Evolutionary conservation across 192 early-diverging fungal genomes (phyloP), one percentile per base, ranked within the genome.

Genomic region (Obelidium mucronatum): DNA sequence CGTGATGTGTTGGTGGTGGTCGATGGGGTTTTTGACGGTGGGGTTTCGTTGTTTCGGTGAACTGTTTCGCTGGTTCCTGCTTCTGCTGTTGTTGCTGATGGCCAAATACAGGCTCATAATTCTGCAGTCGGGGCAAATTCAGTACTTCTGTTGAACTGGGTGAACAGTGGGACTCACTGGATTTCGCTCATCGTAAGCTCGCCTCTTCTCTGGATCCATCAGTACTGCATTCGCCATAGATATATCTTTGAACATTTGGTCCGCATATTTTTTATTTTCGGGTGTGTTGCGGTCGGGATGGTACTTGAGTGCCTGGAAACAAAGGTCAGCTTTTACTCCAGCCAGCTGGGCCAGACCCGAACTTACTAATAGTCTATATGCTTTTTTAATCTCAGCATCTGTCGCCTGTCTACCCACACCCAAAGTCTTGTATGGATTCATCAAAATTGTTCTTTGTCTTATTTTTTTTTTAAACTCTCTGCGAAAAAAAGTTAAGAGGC

Each of bases 401-500:
- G 90, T 89, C 24, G 94, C 94, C 8, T 88, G 76, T 13, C 85
- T 74, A 3, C 85, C 67, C 3, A 95, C 86, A 24, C 89, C 91
- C 37, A 97, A 85, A 62, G 91, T 83, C 70, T 94, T 90, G 83
- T 96, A 97, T 17, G 80, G 80, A 19, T 48, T 19, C n/a, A n/a
- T n/a, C n/a, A n/a, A n/a, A n/a, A n/a, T n/a, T n/a, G n/a, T n/a
- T n/a, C n/a, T n/a, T n/a, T n/a, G n/a, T n/a, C n/a, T n/a, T n/a
- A n/a, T n/a, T n/a, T n/a, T n/a, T n/a, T n/a, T n/a, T n/a, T n/a
- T n/a, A n/a, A n/a, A n/a, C n/a, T n/a, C n/a, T n/a, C n/a, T n/a
- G n/a, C n/a, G n/a, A n/a, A n/a, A n/a, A n/a, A n/a, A n/a, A n/a
- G n/a, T n/a, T n/a, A n/a, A n/a, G n/a, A n/a, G n/a, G n/a, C n/a